A percentile compares a stretch with the other conserved stretches of the same genome.
These are phyloP conservation scores for Globisporangium irregulare DNA, from an alignment of 352 stramenopile genomes.

Conservation along the genomic window DNA sequence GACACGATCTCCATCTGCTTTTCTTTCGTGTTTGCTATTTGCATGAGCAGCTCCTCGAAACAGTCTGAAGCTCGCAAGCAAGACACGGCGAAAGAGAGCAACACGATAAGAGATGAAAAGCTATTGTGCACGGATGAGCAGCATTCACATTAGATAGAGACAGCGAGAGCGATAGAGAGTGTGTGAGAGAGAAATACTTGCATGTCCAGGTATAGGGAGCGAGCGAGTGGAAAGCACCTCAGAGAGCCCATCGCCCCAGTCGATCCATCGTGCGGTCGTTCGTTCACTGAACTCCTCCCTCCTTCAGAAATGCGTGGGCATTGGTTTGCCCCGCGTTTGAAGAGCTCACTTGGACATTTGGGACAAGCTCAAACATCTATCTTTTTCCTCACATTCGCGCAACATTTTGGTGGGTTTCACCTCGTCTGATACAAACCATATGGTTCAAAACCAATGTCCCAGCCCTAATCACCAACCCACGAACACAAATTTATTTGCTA, in stretches of 20 bases:
- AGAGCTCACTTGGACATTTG: too few relatives aligned
- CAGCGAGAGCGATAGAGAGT: background rate
- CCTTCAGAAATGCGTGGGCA: too few relatives aligned
- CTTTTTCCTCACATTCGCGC: too few relatives aligned
- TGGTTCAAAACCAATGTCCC: background rate
- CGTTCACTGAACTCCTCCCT: too few relatives aligned
- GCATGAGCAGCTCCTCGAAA: background rate
- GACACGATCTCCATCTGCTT: background rate
- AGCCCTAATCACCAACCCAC: background rate
- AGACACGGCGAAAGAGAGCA: background rate
- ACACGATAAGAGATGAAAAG: too few relatives aligned
- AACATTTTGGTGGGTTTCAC: background rate
- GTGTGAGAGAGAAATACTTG: background rate
- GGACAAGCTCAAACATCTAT: too few relatives aligned
- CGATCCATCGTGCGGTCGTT: too few relatives aligned
- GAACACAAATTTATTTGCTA: background rate
- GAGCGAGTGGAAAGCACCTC: background rate
- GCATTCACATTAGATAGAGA: background rate
- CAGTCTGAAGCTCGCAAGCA: background rate
- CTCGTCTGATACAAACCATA: background rate
- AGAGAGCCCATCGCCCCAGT: too few relatives aligned
- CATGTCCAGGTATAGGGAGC: background rate
- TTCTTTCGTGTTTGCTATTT: background rate
- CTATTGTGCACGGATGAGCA: background rate
- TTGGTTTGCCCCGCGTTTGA: too few relatives aligned